These are phyloP conservation scores for Penicillium sumatraense DNA, from an alignment of 2,329 filamentous ascomycete species.

Conservation along the genomic window DNA sequence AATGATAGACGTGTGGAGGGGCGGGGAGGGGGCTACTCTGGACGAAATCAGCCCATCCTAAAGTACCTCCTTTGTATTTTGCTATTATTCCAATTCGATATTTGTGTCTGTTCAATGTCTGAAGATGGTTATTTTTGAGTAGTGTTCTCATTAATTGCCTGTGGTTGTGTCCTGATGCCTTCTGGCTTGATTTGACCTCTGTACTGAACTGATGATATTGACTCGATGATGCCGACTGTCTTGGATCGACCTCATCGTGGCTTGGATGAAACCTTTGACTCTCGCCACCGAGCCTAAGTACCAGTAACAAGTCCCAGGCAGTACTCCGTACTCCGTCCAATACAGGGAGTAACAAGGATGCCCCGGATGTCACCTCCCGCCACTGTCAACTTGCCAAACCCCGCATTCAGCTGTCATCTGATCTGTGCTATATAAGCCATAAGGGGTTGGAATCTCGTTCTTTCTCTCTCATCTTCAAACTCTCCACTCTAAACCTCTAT, in stretches of 20 bases:
- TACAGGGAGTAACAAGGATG: conserved; percentile 17
- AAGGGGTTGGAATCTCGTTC: background rate
- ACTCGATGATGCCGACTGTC: no score
- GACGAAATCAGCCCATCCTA: conserved; percentile 3
- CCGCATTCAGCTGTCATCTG: conserved; percentile 29
- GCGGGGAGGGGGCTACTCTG: conserved; percentile 11
- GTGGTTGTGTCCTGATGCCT: no score
- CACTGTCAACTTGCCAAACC: conserved; percentile 18
- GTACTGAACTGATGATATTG: no score
- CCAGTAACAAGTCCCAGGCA: no score
- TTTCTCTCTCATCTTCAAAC: background rate
- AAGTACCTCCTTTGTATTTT: background rate
- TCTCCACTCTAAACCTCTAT: conserved; percentile 15
- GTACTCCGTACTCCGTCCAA: no score
- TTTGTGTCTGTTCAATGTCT: background rate
- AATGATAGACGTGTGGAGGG: background rate
- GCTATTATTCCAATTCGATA: background rate
- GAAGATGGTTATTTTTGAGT: no score
- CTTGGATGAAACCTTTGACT: conserved; percentile 16
- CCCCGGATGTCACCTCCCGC: conserved; percentile 24
- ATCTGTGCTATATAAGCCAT: conserved; percentile 23
- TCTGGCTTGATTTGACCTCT: no score
- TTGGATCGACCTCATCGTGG: conserved; percentile 5
- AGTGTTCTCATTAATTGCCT: no score
- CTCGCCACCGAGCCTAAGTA: conserved; percentile 23